These are phyloP conservation scores for Schoenoplectus tabernaemontani DNA, from an alignment of 202 grass and related monocot genomes.

Conservation along the genomic window DNA sequence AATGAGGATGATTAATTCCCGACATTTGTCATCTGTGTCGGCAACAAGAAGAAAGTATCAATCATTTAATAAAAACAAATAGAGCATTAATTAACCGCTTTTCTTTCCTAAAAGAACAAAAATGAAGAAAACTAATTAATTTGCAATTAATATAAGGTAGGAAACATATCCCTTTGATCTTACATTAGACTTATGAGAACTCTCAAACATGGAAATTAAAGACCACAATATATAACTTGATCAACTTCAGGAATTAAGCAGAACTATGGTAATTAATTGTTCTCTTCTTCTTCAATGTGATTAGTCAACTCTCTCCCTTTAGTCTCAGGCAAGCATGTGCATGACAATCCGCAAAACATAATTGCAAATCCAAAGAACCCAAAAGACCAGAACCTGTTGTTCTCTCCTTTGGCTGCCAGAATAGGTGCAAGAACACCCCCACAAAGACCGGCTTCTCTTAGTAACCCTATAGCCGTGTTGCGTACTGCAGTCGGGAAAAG, in stretches of 20 bases:
- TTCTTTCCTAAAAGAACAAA: too few relatives aligned
- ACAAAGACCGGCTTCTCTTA: not conserved
- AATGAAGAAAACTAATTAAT: too few relatives aligned
- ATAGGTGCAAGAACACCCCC: slow-evolving; percentile 17
- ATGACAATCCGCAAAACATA: slow-evolving; percentile 42
- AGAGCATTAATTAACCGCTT: not conserved
- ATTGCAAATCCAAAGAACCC: slow-evolving; percentile 60
- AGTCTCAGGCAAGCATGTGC: slow-evolving; percentile 64
- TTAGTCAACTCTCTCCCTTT: slow-evolving; percentile 56
- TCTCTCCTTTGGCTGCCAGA: slow-evolving; percentile 15
- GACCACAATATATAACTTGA: not conserved
- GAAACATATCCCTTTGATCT: not conserved
- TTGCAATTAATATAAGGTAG: not conserved
- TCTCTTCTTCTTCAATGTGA: slow-evolving; percentile 77
- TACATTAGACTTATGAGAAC: not conserved
- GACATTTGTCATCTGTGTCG: too few relatives aligned
- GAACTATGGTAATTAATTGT: slow-evolving; percentile 15
- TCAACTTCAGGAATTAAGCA: not conserved
- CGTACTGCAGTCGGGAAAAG: slow-evolving; percentile 18
- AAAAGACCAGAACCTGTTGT: slow-evolving; percentile 50
- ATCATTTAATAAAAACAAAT: not conserved
- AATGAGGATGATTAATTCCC: too few relatives aligned
- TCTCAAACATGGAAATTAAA: not conserved
- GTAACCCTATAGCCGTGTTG: slow-evolving; percentile 12
- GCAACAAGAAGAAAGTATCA: too few relatives aligned